These are phyloP conservation scores for Oryza brachyantha DNA, from an alignment of 176 grass and related monocot species.

Conservation along the genomic window DNA sequence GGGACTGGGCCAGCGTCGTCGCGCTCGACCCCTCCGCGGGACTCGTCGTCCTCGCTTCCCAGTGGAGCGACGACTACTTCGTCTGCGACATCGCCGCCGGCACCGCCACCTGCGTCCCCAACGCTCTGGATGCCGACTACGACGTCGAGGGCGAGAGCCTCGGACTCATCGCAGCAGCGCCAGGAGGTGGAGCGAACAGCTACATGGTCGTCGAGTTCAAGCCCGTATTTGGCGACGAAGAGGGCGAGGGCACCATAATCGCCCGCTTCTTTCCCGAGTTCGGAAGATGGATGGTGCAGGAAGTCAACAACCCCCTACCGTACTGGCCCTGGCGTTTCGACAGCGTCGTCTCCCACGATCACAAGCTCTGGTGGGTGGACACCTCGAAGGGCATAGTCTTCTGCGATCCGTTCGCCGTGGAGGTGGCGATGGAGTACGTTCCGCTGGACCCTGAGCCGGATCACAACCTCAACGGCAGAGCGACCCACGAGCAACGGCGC, in stretches of 20 bases:
- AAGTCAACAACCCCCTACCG: neutral
- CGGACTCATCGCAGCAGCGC: too few species aligned
- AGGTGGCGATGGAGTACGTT: neutral
- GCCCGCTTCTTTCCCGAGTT: neutral
- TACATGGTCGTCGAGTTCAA: too few species aligned
- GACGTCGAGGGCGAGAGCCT: too few species aligned
- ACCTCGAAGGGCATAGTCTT: neutral
- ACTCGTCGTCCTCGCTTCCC: neutral
- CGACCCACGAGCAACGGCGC: too few species aligned
- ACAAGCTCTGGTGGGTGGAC: constrained; percentile 29
- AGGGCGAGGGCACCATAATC: neutral
- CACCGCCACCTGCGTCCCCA: too few species aligned
- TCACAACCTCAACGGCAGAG: too few species aligned
- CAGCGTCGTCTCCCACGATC: neutral
- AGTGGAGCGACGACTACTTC: too few species aligned
- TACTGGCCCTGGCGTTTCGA: neutral
- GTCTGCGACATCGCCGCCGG: too few species aligned
- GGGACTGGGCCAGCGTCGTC: constrained; percentile 4
- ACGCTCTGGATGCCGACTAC: too few species aligned
- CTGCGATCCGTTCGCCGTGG: neutral
- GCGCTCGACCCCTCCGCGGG: neutral
- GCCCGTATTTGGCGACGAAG: neutral
- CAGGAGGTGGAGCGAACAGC: too few species aligned
- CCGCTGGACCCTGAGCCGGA: neutral
- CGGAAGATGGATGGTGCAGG: neutral